These are phyloP conservation scores for Arabis alpina DNA, from an alignment of 345 rosid genomes.

Conservation along the genomic window DNA sequence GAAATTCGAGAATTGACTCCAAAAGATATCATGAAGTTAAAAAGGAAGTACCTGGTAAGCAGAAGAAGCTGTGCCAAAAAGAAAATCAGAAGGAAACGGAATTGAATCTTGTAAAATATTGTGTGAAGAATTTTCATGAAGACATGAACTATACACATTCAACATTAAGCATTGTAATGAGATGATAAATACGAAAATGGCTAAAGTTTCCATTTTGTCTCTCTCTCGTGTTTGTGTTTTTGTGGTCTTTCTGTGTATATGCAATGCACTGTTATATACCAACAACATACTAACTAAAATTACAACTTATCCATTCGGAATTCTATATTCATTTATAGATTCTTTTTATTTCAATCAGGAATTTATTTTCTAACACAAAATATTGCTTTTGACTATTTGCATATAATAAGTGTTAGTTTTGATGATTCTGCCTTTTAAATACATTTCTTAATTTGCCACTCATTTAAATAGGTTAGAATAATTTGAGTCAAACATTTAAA, in stretches of 20 bases:
- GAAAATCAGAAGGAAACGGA: constrained; percentile 57
- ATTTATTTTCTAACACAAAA: background rate
- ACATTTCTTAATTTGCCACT: background rate
- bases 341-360: background rate
- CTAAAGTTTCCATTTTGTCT: constrained; percentile 14
- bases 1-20: background rate
- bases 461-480: background rate
- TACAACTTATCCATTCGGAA: background rate
- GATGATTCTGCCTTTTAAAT: background rate
- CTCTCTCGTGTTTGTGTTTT: constrained; percentile 6
- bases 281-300: background rate
- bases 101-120: constrained; percentile 5
- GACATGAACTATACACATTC: background rate
- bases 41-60: constrained; percentile 62
- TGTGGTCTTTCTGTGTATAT: constrained; percentile 8
- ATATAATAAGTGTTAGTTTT: background rate
- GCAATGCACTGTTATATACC: constrained; percentile 7
- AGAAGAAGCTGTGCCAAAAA: constrained; percentile 84
- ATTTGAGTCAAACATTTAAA: background rate
- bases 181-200: constrained; percentile 10
- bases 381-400: background rate
- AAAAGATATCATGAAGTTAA: background rate
- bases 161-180: constrained; percentile 20
- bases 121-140: background rate
- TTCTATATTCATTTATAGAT: background rate